Base-by-base conservation (phyloP, 1,284 basidiomycete genomes). In the Filobasidium uniguttulatum region DNA sequence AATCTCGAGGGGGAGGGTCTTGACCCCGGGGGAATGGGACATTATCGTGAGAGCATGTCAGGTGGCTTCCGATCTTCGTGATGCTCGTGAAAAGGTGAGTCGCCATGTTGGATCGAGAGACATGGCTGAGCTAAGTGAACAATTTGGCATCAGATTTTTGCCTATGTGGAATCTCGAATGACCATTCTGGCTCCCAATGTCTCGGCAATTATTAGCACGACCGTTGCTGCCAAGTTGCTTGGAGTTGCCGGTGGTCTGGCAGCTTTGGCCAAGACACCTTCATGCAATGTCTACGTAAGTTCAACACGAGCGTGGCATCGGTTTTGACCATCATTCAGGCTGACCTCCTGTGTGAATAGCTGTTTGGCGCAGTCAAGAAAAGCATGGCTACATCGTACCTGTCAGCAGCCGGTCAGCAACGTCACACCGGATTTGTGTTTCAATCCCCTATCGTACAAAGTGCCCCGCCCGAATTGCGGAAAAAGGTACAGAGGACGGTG, bases 131-230 rank as follows among this genome's bases (percentile, higher is more conserved):
- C 17, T 43, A 10, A 22, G 10, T 10, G 9, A 9, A 25, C n/a
- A 10, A n/a, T n/a, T 33, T 9, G n/a, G 9, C n/a, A n/a, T 8
- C 61, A 88, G 80, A 98, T 98, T 60, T 90, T 98, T 71, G 81
- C 85, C 73, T 98, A 97, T 75, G 94, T 99, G 67, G 93, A 94
- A 74, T 94, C 89, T 62, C 80, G 94, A 68, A 98, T 99, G 87
- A 86, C 87, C 71, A 80, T 91, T 48, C 83, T 99, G 61, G 91
- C 93, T 55, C 94, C 94, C 57, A 99, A 99, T 69, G 80, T 99
- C 64, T 93, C 88, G 60, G 85, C 86, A 64, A 93, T 99, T 66
- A 87, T 98, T 68, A 93, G 94, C 64, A 96, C 93, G 49, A 87
- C 86, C 56, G 93, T 90, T 72, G 94, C 94, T 37, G 93, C 94